phyloP scores from a whole-genome alignment of 768 basidiomycete species.

The Podaxis mareebaensis region DNA sequence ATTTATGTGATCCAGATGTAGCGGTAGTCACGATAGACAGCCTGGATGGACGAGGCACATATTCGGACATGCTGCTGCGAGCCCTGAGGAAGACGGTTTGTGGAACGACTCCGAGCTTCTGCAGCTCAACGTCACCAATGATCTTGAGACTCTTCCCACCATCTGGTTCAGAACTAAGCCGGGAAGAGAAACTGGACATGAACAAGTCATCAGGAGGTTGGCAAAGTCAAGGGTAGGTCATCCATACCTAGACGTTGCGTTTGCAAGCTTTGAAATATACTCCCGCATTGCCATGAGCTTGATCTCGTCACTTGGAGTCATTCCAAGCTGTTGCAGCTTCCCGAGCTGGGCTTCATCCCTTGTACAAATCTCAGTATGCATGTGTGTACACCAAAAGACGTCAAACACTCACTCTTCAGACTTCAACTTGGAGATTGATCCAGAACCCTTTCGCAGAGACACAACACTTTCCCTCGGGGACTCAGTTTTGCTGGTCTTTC shows the following conservation, averaged over 20 bases:
- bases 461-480: slow-evolving; percentile 74
- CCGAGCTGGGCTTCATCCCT: slow-evolving; percentile 79
- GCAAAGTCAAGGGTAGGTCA: slow-evolving; percentile 4
- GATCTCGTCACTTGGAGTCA: slow-evolving; percentile 77
- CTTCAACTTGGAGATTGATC: slow-evolving; percentile 48
- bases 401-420: slow-evolving; percentile 69
- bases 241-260: slow-evolving; percentile 70
- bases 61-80: slow-evolving; percentile 39
- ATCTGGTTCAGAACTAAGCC: slow-evolving; percentile 63
- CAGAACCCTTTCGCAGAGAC: slow-evolving; percentile 54
- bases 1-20: slow-evolving; percentile 12
- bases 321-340: slow-evolving; percentile 86
- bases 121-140: slow-evolving; percentile 72
- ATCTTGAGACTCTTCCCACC: slow-evolving; percentile 63
- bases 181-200: slow-evolving; percentile 59
- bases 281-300: slow-evolving; percentile 90
- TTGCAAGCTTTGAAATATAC: slow-evolving; percentile 82
- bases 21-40: slow-evolving; percentile 33
- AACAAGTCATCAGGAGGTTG: neutral
- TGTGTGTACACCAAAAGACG: neutral
- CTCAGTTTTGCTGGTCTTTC: slow-evolving; percentile 53
- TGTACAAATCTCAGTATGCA: slow-evolving; percentile 8
- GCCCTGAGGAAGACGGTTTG: slow-evolving; percentile 86
- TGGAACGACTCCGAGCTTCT: slow-evolving; percentile 86
- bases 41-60: slow-evolving; percentile 32